phyloP scores from a whole-genome alignment of 495 filamentous ascomycete species.

The Penicillium roqueforti region DNA sequence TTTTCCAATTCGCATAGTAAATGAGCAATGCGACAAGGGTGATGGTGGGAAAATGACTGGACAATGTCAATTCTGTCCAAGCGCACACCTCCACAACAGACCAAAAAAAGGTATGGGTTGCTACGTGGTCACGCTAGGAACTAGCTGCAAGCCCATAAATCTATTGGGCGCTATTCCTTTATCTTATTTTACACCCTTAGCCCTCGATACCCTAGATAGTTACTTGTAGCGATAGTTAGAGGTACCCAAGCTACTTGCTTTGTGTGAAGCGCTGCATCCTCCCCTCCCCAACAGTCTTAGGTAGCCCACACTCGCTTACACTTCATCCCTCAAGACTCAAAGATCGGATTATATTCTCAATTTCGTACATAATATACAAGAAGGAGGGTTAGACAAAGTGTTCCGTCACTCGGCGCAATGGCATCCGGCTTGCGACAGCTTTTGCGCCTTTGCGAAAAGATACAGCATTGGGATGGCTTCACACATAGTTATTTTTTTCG shows the following conservation, averaged over 20 bases:
- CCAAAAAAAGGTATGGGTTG: slow-evolving; percentile 5
- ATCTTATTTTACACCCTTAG: slow-evolving; percentile 5
- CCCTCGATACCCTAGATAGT: not conserved
- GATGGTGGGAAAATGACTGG: slow-evolving; percentile 11
- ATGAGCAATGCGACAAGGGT: slow-evolving; percentile 26
- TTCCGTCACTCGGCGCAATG: slow-evolving; percentile 26
- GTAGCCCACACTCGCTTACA: not conserved
- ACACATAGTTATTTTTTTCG: slow-evolving; percentile 3
- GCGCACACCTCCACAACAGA: slow-evolving; percentile 13
- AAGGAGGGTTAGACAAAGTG: slow-evolving; percentile 16
- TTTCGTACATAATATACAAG: not conserved
- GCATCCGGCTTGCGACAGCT: slow-evolving; percentile 27
- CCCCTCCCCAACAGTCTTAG: not conserved
- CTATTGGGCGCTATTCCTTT: slow-evolving; percentile 11
- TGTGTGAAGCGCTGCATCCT: slow-evolving; percentile 7
- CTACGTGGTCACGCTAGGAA: slow-evolving; percentile 9
- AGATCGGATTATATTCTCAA: slow-evolving; percentile 2
- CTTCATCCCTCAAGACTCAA: not conserved
- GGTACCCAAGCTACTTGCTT: slow-evolving; percentile 13
- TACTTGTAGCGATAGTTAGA: not conserved
- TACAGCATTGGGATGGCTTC: not conserved
- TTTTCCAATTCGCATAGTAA: not conserved
- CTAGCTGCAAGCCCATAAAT: slow-evolving; percentile 6
- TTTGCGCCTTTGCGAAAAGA: slow-evolving; percentile 27
- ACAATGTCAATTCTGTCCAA: slow-evolving; percentile 12